These are phyloP conservation scores for Biscogniauxia sp. DNA, from an alignment of 2,329 filamentous ascomycete genomes.

Conservation along the genomic window DNA sequence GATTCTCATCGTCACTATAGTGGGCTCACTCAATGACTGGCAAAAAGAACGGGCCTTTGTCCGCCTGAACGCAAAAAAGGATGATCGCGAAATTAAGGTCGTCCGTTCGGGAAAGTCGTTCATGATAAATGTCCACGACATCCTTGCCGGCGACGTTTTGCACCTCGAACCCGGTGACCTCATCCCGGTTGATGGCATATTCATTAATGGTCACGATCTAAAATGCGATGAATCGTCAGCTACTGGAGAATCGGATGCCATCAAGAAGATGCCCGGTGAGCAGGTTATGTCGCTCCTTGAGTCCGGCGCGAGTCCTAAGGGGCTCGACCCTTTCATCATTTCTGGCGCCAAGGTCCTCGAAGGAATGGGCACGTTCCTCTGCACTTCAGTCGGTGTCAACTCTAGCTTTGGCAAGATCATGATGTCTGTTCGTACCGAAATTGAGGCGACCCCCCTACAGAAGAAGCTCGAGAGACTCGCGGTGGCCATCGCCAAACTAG, in stretches of 20 bases:
- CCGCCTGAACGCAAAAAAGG: slow-evolving; percentile 56
- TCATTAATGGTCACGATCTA: slow-evolving; percentile 62
- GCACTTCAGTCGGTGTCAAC: slow-evolving; percentile 53
- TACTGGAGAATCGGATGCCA: slow-evolving; percentile 67
- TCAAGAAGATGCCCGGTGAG: slow-evolving; percentile 61
- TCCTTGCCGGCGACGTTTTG: slow-evolving; percentile 65
- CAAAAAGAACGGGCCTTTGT: slow-evolving; percentile 62
- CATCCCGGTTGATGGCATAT: slow-evolving; percentile 64
- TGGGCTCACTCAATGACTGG: slow-evolving; percentile 61
- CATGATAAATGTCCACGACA: slow-evolving; percentile 60
- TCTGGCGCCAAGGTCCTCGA: slow-evolving; percentile 56
- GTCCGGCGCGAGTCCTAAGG: slow-evolving; percentile 47
- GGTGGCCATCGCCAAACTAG: slow-evolving; percentile 50
- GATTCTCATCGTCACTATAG: slow-evolving; percentile 59
- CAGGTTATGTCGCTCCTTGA: slow-evolving; percentile 57
- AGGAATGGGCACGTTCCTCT: slow-evolving; percentile 52
- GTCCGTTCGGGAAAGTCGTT: slow-evolving; percentile 62
- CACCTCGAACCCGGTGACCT: slow-evolving; percentile 67
- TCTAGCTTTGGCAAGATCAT: slow-evolving; percentile 55
- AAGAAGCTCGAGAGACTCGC: slow-evolving; percentile 51
- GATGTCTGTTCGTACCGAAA: slow-evolving; percentile 52
- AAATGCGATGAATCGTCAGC: slow-evolving; percentile 70
- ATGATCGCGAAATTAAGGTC: slow-evolving; percentile 61
- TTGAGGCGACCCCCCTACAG: slow-evolving; percentile 53
- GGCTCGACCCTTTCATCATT: slow-evolving; percentile 62